Evolutionary conservation across 1,284 basidiomycete species (phyloP), one percentile per base, ranked within the genome.

Genomic region (Cryptococcus floricola): DNA sequence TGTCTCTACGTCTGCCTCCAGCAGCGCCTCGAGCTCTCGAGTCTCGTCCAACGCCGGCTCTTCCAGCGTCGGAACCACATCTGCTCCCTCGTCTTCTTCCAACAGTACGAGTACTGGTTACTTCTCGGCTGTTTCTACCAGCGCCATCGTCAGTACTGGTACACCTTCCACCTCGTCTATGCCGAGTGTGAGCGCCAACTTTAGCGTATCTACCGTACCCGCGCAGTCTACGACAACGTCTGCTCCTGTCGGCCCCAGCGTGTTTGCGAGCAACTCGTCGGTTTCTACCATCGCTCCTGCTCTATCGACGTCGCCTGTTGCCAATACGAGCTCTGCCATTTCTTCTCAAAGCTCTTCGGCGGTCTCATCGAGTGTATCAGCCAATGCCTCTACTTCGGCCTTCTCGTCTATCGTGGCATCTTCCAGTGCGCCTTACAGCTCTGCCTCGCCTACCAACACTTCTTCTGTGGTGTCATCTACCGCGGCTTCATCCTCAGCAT

Each of bases 51-150:
- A 28, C 45, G 27, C 37, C 39, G 48, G 52, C 23, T 18, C 50
- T 48, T 52, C 55, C 39, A 51, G 42, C 38, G 23, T 46, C 28
- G 45, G 39, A 23, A 52, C 44, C 25, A 41, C 23, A 16, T 39
- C 38, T 25, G 47, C 19, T 18, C 19, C 43, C 4, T 44, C 52
- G 6, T 45, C 44, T 19, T 45, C 44, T 8, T 23, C 27, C 45
- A 13, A 28, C 27, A 25, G 45, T n/a, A 19, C 34, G 16, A 25
- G 45, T n/a, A 19, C 34, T 31, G 25, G 27, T 25, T 19, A 31
- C 25, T 16, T 38, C 48, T 48, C 46, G 7, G 28, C 19, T 13
- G 46, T 12, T 5, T 23, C 46, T 37, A 28, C 31, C 46, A 48
- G 25, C 46, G 28, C 23, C 46, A 27, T 18, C 46, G 25, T 27